These are phyloP conservation scores for Liriodendron chinense DNA, from an alignment of 164 flowering plant species.

Conservation along the genomic window DNA sequence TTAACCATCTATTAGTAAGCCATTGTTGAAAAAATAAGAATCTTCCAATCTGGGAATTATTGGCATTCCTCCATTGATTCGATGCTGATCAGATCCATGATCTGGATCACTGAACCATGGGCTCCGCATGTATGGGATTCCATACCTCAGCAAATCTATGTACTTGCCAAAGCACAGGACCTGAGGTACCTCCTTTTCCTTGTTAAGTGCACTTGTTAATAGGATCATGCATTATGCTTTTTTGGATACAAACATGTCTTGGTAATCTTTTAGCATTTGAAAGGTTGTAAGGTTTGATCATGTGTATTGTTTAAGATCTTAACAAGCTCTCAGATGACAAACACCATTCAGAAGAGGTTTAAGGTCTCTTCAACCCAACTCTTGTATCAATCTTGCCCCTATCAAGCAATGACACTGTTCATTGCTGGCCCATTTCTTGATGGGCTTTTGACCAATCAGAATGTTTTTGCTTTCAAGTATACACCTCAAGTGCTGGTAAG, in stretches of 20 bases:
- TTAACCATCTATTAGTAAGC: background rate
- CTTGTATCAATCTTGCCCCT: constrained; percentile 89
- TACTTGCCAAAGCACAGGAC: background rate
- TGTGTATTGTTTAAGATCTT: constrained; percentile 38
- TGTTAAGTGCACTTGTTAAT: background rate
- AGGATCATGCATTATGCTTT: background rate
- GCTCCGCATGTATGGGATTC: background rate
- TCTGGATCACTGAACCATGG: background rate
- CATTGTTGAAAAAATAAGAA: too few species aligned
- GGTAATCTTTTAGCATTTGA: background rate
- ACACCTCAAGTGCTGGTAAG: constrained; percentile 93
- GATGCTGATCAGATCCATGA: background rate
- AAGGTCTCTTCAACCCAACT: constrained; percentile 96
- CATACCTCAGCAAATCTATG: background rate
- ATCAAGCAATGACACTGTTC: constrained; percentile 78
- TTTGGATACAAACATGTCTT: background rate
- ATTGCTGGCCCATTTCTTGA: constrained; percentile 85
- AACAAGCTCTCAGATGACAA: constrained; percentile 77
- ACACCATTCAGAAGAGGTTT: constrained; percentile 91
- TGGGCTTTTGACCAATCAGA: constrained; percentile 67
- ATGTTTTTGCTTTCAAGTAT: constrained; percentile 86
- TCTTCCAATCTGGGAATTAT: too few species aligned
- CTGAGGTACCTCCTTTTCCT: background rate
- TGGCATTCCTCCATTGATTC: background rate
- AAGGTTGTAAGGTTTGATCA: background rate